Conservation (phyloP, 2,329 filamentous ascomycete genomes). For the Exophiala sideris region DNA sequence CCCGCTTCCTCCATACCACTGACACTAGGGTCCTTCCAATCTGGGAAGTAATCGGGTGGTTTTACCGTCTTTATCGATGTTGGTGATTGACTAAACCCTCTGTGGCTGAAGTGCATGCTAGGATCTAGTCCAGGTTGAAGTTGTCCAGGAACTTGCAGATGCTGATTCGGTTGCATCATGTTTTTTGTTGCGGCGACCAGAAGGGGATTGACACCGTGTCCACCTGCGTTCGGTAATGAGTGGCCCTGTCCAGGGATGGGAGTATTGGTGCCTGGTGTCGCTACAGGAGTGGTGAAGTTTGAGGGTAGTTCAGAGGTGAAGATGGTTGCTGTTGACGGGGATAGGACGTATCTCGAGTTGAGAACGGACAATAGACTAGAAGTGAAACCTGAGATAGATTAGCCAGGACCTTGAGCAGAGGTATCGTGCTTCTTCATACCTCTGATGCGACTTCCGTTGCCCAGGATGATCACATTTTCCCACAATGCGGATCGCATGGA, state of each 20-base stretch:
- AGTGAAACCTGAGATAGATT: slow-evolving; percentile 65
- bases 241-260: slow-evolving; percentile 51
- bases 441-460: slow-evolving; percentile 71
- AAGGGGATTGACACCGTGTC: slow-evolving; percentile 75
- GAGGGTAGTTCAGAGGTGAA: slow-evolving; percentile 96
- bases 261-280: slow-evolving; percentile 88
- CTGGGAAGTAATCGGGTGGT: slow-evolving; percentile 79
- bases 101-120: slow-evolving; percentile 49
- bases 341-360: slow-evolving; percentile 78
- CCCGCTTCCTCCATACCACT: slow-evolving; percentile 71
- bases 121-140: slow-evolving; percentile 31
- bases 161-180: slow-evolving; percentile 39
- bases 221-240: slow-evolving; percentile 55
- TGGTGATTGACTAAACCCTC: slow-evolving; percentile 69
- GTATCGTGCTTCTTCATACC: slow-evolving; percentile 38
- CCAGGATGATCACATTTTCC: slow-evolving; percentile 88
- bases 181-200: slow-evolving; percentile 75
- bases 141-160: slow-evolving; percentile 39
- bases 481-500: slow-evolving; percentile 82
- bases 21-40: slow-evolving; percentile 73
- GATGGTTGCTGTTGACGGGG: slow-evolving; percentile 88
- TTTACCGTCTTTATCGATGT: slow-evolving; percentile 76
- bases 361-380: slow-evolving; percentile 82
- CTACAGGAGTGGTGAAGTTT: slow-evolving; percentile 83
- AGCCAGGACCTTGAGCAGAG: slow-evolving; percentile 40